Evolutionary conservation across 495 filamentous ascomycete genomes (phyloP), one percentile per base, ranked within the genome.

Genomic region (Xylaria sp.): DNA sequence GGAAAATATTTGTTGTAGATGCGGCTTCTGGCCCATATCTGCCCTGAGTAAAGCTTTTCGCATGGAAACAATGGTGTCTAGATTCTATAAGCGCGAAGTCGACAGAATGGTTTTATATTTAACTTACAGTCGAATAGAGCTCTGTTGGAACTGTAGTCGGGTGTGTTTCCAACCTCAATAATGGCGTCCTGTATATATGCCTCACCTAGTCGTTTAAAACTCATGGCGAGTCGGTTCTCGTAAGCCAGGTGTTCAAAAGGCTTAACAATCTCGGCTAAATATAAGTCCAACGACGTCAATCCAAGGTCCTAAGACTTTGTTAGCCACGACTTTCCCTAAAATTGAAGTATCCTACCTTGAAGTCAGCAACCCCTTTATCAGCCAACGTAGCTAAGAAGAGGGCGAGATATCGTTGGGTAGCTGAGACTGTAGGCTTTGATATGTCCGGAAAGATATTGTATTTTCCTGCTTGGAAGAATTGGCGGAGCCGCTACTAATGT

Each of bases 151-250:
- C 75, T 77, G 73, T 86, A 86, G 61, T 81, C 79, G 3, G 81
- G 81, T 0, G 68, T 67, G 9, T 72, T 75, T 14, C 74, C 71
- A 24, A 61, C 43, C 14, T 78, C 72, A 33, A 84, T 78, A 5
- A 75, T 71, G 11, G 73, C 78, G 14, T 74, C 59, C 19, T 76
- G 68, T 15, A 85, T 31, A 71, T 82, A 83, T 0, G 76, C 74
- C 2, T 81, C 74, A 14, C 74, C 70, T 33, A 73, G 77, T 6
- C 69, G 71, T 58, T 81, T 78, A 31, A 85, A 73, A 3, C 76
- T 72, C n/a, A 79, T 73, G 37, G 79, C 83, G 1, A 86, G 76
- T 35, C 77, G 79, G 61, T 82, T 84, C 68, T 86, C 84, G 59
- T 80, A 84, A 14, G 74, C 73, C 12, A 84, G 59, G 40, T 76